Conservation (phyloP, 2,329 filamentous ascomycete genomes). For the Talaromyces sp. region DNA sequence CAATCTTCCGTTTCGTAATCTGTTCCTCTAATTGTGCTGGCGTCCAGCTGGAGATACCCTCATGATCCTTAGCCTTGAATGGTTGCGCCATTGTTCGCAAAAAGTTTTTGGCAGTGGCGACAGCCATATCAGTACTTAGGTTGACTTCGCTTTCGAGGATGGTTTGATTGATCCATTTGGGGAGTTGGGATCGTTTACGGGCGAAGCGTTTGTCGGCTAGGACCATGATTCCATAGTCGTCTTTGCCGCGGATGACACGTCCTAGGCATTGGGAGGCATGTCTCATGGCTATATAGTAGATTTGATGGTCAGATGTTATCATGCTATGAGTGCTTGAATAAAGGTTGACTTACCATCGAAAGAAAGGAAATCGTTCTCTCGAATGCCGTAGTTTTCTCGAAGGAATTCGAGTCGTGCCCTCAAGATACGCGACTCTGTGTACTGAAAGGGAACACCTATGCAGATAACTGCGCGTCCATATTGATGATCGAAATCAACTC, state of each 20-base stretch:
- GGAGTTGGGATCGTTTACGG: slow-evolving; percentile 84
- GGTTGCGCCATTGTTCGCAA: slow-evolving; percentile 88
- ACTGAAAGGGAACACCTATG: slow-evolving; percentile 97
- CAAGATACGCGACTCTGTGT: slow-evolving; percentile 94
- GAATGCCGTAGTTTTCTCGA: slow-evolving; percentile 94
- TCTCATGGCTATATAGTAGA: slow-evolving; percentile 67
- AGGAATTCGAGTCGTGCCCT: slow-evolving; percentile 94
- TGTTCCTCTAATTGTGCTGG: slow-evolving; percentile 72
- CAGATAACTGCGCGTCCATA: slow-evolving; percentile 94
- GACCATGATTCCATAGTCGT: slow-evolving; percentile 99
- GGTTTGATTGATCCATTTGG: slow-evolving; percentile 94
- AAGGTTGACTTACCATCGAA: slow-evolving; percentile 60
- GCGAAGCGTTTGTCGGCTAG: slow-evolving; percentile 89
- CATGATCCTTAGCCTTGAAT: slow-evolving; percentile 76
- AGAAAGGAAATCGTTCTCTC: slow-evolving; percentile 94
- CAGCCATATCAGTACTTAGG: slow-evolving; percentile 91
- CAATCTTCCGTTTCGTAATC: slow-evolving; percentile 64
- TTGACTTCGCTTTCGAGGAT: slow-evolving; percentile 82
- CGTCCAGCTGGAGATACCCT: slow-evolving; percentile 92
- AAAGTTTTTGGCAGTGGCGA: slow-evolving; percentile 84
- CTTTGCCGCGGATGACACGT: slow-evolving; percentile 90
- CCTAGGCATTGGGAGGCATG: slow-evolving; percentile 95
- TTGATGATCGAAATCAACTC: slow-evolving; percentile 98
- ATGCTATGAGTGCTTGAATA: not conserved
- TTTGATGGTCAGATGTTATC: not conserved